phyloP scores from a whole-genome alignment of 2,329 filamentous ascomycete genomes.

The Stachybotrys elegans region DNA sequence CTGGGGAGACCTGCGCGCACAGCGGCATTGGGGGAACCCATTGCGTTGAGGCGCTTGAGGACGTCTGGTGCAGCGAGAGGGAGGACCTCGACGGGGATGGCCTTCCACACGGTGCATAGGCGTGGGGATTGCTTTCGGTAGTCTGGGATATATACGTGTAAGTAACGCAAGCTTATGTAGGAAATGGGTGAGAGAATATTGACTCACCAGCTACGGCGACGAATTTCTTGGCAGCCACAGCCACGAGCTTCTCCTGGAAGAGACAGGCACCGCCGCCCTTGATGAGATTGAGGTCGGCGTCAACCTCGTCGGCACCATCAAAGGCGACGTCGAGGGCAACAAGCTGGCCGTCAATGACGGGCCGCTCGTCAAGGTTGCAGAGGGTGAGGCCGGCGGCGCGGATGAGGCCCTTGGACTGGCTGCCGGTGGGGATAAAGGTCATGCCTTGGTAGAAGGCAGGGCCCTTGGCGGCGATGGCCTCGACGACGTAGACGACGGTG shows the following conservation, averaged over 20 bases:
- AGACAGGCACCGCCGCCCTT: conserved; percentile 97
- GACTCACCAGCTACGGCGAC: conserved; percentile 74
- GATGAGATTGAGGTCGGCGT: conserved; percentile 91
- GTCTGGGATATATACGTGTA: conserved; percentile 54
- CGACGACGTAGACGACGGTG: conserved; percentile 80
- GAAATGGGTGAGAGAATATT: not conserved
- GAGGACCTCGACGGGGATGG: conserved; percentile 89
- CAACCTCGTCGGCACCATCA: conserved; percentile 95
- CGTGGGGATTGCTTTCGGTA: conserved; percentile 82
- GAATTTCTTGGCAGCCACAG: conserved; percentile 77
- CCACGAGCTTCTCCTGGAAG: conserved; percentile 96
- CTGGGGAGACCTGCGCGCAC: conserved; percentile 68
- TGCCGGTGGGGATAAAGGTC: conserved; percentile 88
- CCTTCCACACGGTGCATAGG: conserved; percentile 72
- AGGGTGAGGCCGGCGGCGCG: conserved; percentile 71
- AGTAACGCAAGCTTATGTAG: not conserved
- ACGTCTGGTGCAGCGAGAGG: conserved; percentile 78
- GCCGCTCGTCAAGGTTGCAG: conserved; percentile 71
- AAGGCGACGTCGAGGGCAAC: conserved; percentile 81
- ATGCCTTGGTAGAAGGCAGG: conserved; percentile 54
- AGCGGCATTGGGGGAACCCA: conserved; percentile 68
- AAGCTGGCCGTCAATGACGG: conserved; percentile 35
- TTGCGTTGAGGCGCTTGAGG: conserved; percentile 61
- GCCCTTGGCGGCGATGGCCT: conserved; percentile 65
- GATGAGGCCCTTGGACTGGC: conserved; percentile 84